Evolutionary conservation across 768 basidiomycete genomes (phyloP), one percentile per base, ranked within the genome.

Genomic region (Fomitopsis pulvina): DNA sequence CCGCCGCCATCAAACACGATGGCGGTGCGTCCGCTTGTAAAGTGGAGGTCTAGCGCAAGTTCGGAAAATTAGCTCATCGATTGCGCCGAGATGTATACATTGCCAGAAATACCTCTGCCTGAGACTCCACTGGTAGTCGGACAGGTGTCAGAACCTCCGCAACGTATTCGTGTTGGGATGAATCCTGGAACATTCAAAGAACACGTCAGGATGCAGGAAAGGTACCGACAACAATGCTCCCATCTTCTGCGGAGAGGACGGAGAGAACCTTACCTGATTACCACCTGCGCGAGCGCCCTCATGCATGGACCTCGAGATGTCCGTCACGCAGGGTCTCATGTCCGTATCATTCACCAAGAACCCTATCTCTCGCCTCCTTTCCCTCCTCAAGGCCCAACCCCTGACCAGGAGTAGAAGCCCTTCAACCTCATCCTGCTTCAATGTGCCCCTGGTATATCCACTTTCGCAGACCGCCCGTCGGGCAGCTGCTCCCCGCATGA

Each of bases 401-500:
- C 59, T 48, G 16, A 71, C 55, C 16, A 57, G 52, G 42, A 55
- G 62, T 42, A 68, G 68, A 14, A 75, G 58, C 25, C 66, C 62
- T 40, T 66, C 68, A 18, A 73, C 66, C 44, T 76, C 71, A 28
- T 53, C 58, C 18, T 62, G 61, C 39, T 60, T 71, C 54, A 74
- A 59, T 6, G 65, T 64, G 9, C 72, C 76, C 45, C 68, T 66
- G 3, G 66, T 53, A 14, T 67, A 68, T 3, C 63, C 63, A 20
- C 51, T 28, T 34, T 66, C 58, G 21, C 62, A 64, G 9, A 81
- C 65, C 8, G 56, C 58, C 41, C 67, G 62, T 49, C 83, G 70
- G 11, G 68, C 69, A 2, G 66, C 63, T 0, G 80, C 83, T 10
- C 85, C 84, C 47, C 67, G 72, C 61, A 89, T 74, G 55, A 83